Evolutionary conservation across 1,284 basidiomycete genomes (phyloP), one percentile per base, ranked within the genome.

Genomic region (Leucoagaricus sp.): DNA sequence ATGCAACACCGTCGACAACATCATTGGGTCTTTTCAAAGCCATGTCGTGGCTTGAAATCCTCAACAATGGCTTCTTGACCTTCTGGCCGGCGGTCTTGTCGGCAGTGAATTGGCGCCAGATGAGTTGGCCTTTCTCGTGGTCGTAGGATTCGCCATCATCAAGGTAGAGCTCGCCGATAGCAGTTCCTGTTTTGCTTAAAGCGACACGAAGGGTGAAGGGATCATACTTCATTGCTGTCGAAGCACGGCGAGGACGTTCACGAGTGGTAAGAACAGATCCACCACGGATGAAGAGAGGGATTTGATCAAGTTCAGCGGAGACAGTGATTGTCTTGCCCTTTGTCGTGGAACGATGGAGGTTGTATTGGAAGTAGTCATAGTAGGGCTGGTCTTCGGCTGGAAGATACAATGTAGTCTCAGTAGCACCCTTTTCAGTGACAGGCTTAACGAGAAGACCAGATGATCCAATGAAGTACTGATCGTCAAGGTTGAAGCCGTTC

Each of bases 361-460:
- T 66, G 67, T 85, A 73, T 38, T 81, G 85, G 75, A 94, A 93
- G 75, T 96, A 99, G 75, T 98, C 87, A 71, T 98, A 99, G 80
- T 98, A 98, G 2, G 94, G 88, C 78, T 96, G 85, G 61, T 93
- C 84, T 65, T 98, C 96, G 1, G 93, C 82, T 4, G 55, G 55
- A 31, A 99, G 82, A 72, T 98, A 98, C 1, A 99, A 80, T 2
- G 84, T 79, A 0, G 87, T 80, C 61, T 89, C 83, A 0, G 80
- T 87, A 10, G 78, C 87, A 38, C 85, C 94, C 65, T 89, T 86
- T 33, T 81, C 75, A 0, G 91, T 94, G 36, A 98, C 86, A 0
- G 97, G 96, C 72, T 97, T 97, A 64, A 96, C 89, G 51, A 99
- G 82, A 48, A 99, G 72, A 17, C 96, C 96, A 8, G 91, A 91